A percentile compares a stretch with the other conserved stretches of the same genome.
These are phyloP conservation scores for Babjeviella inositovora DNA, from an alignment of 805 yeast species.

Conservation along the genomic window DNA sequence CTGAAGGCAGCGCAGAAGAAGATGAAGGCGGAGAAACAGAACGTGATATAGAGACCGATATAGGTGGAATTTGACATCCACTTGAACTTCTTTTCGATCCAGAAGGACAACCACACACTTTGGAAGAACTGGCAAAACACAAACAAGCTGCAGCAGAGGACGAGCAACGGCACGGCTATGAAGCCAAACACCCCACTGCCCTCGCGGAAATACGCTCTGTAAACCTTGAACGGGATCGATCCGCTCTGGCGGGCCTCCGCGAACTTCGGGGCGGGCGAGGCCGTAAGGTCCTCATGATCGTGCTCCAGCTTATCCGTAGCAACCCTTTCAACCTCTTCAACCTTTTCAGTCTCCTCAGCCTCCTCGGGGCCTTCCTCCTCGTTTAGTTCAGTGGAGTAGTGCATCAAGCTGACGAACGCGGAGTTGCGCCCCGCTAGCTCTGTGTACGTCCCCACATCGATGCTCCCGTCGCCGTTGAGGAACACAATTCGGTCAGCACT, in stretches of 20 bases:
- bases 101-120: constrained; percentile 7
- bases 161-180: neutral
- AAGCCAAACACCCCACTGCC: constrained; percentile 2
- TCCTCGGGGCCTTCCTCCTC: constrained; percentile 13
- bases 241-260: constrained; percentile 1
- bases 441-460: constrained; percentile 43
- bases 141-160: too few relatives aligned
- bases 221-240: constrained; percentile 1
- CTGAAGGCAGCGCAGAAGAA: constrained; percentile 2
- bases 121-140: constrained; percentile 3
- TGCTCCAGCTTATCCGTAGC: constrained; percentile 3
- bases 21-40: constrained; percentile 3
- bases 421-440: constrained; percentile 26
- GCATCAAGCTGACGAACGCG: constrained; percentile 20
- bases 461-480: constrained; percentile 40
- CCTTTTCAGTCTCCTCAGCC: constrained; percentile 8
- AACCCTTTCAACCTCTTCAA: constrained; percentile 4
- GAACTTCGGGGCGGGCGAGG: too few relatives aligned
- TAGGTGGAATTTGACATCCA: constrained; percentile 2
- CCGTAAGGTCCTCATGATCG: constrained; percentile 1
- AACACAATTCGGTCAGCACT: constrained; percentile 17
- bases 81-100: constrained; percentile 5
- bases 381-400: constrained; percentile 11
- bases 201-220: constrained; percentile 1
- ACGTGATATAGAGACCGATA: constrained; percentile 5